Evolutionary conservation across 169 alveolate species (phyloP).

Genomic region (Plasmodium cynomolgi): DNA sequence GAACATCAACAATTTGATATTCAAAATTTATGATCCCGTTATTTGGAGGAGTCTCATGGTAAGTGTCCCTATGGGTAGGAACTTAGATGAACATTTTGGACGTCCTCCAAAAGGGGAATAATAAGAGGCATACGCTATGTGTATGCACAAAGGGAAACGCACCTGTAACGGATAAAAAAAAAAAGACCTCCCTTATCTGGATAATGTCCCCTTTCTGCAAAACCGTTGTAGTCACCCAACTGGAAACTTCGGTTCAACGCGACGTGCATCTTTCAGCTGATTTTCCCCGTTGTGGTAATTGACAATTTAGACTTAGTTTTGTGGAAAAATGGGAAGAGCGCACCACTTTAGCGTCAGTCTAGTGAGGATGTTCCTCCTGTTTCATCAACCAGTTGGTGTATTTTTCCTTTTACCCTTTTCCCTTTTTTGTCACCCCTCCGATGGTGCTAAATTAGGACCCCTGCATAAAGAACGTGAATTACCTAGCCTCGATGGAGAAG

Average conservation of each 20-base stretch:
- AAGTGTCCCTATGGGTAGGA: neutral
- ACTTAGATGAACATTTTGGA: neutral
- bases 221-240: slow-evolving; percentile 43
- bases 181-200: neutral
- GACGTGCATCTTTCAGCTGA: slow-evolving; percentile 50
- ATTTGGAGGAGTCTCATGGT: slow-evolving; percentile 74
- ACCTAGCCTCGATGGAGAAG: slow-evolving; percentile 53
- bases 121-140: neutral
- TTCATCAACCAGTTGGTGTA: neutral
- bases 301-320: neutral
- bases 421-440: neutral
- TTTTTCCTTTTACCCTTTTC: neutral
- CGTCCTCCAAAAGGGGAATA: neutral
- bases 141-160: neutral
- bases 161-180: neutral
- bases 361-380: neutral
- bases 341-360: neutral
- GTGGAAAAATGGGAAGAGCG: neutral
- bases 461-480: slow-evolving; percentile 44
- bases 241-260: slow-evolving; percentile 75
- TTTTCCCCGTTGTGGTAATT: slow-evolving; percentile 68
- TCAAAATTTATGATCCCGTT: slow-evolving; percentile 64
- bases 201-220: neutral
- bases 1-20: slow-evolving; percentile 35
- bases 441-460: slow-evolving; percentile 36